Base-by-base conservation (phyloP, 441 rosid species). In the Bruguiera hainesii region DNA sequence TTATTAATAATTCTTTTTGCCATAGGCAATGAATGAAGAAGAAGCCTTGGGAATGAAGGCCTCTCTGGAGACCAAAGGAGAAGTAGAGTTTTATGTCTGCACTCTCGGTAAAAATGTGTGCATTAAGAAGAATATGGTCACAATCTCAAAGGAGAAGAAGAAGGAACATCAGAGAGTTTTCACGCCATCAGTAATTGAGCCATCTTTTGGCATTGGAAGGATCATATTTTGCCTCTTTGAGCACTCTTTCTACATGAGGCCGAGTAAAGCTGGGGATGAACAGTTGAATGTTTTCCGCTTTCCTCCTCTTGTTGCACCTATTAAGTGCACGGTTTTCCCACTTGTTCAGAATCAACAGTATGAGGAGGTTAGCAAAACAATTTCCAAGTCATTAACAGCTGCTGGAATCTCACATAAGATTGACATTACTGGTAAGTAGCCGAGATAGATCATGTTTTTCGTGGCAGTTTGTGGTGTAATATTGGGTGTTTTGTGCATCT, bases 281-380 rank as follows among this genome's bases (percentile, higher is more conserved):
- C 89, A 82, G 69, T 56, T 84, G 61, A 88, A 86, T 64, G 89
- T 86, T 35, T 88, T 88, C 79, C 85, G 88, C 60, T 86, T 88
- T 48, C 91, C 94, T 39, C 85, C 91, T 15, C 73, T 88, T 19
- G 89, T 88, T 66, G 91, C 94, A 28, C 88, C 91, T 42, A 86
- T 84, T 42, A 88, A 88, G 71, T 88, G 94, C 75, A 84, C 94
- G 1, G 91, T 88, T 59, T 86, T 86, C 78, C 94, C 94, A 4
- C 83, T 89, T 19, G 85, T 89, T 56, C 91, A 89, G 77, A 85
- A 85, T 69, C 81, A 81, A 71, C 76, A 80, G 70, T 89, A 80
- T 19, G 90, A 89, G 74, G 80, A 79, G 33, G 87, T 82, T 64
- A 88, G 90, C 55, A 84, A 78, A 78, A 75, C 69, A n/a, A 89